Base-by-base conservation (phyloP, 768 basidiomycete species). In the Neoboletus subvelutipes region DNA sequence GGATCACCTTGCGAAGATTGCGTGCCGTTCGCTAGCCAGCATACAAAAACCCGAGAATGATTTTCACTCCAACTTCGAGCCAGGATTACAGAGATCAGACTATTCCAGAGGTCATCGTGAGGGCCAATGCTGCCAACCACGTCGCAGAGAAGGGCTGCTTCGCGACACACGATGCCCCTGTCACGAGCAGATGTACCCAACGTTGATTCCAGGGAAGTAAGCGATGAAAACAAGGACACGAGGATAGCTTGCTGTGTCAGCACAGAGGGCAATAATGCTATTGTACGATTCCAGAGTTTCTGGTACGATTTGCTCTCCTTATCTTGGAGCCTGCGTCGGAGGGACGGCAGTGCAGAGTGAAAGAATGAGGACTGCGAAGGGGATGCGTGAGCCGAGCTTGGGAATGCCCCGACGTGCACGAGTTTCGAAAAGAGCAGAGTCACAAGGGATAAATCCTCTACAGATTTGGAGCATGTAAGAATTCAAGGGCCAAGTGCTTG, bases 301-400 rank as follows among this genome's bases (percentile, higher is more conserved):
- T 76, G 77, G 69, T 87, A 90, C 5, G 65, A 52, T 1, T 61
- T 42, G 12, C 55, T 50, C 17, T 68, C 65, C 39, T 58, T 52
- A 5, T 56, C 56, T 41, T 41, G 56, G 11, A 83, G 61, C 24
- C 76, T 75, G 22, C 55, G 43, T 29, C 80, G 81, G 43, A 91
- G 81, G 13, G 67, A 71, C 8, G 81, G 76, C 33, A 86, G 70
- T 4, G 74, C 76, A 3, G 77, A 67, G 28, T 72, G 68, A 71
- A 90, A 92, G 74, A 92, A 93, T 1, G 87, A 91, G 7, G 85
- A 77, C 54, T 87, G 87, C 0, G 83, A 83, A n/a, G 77, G 80
- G 3, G 81, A 71, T 7, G 71, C 70, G 8, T 83, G 81, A 4
- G 72, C 73, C 11, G 75, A 71, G 1, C 78, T 59, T 15, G 87